A percentile compares a stretch with the other conserved stretches of the same genome.
Evolutionary conservation across 164 flowering plant species (phyloP).

Genomic region (Aristolochia contorta): DNA sequence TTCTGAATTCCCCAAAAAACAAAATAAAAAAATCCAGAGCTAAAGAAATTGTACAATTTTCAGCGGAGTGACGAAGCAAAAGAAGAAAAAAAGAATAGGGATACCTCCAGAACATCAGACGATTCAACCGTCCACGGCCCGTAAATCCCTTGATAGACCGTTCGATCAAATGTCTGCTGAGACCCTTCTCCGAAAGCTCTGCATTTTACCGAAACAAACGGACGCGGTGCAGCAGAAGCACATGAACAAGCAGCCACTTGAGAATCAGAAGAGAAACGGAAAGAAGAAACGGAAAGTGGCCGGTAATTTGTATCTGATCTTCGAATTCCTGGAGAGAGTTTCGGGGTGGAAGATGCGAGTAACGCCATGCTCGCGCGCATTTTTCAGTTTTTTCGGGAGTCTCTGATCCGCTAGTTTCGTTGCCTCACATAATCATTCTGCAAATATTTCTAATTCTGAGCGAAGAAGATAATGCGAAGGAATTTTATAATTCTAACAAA

Average conservation of each 20-base stretch:
- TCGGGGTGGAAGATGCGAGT: not conserved
- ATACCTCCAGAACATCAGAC: conserved; percentile 77
- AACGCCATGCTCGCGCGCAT: conserved; percentile 5
- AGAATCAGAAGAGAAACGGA: not conserved
- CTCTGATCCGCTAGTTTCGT: too few species aligned
- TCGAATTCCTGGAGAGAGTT: not conserved
- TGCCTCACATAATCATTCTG: too few species aligned
- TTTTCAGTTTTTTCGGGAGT: too few species aligned
- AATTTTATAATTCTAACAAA: too few species aligned
- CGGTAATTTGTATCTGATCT: not conserved
- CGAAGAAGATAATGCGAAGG: too few species aligned
- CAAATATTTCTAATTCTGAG: too few species aligned
- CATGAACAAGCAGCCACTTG: not conserved
- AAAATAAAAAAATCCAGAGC: not conserved
- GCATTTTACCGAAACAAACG: conserved; percentile 18
- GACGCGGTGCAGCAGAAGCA: not conserved
- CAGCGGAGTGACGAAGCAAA: not conserved
- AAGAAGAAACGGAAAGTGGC: not conserved
- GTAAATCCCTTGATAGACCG: conserved; percentile 64
- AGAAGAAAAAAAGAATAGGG: not conserved
- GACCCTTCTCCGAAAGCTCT: conserved; percentile 43
- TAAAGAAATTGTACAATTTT: not conserved
- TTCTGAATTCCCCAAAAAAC: not conserved
- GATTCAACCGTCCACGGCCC: conserved; percentile 88
- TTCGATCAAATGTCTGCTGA: conserved; percentile 13